Base-by-base conservation (phyloP, 1,284 basidiomycete species). In the Rhodotorula sp. region DNA sequence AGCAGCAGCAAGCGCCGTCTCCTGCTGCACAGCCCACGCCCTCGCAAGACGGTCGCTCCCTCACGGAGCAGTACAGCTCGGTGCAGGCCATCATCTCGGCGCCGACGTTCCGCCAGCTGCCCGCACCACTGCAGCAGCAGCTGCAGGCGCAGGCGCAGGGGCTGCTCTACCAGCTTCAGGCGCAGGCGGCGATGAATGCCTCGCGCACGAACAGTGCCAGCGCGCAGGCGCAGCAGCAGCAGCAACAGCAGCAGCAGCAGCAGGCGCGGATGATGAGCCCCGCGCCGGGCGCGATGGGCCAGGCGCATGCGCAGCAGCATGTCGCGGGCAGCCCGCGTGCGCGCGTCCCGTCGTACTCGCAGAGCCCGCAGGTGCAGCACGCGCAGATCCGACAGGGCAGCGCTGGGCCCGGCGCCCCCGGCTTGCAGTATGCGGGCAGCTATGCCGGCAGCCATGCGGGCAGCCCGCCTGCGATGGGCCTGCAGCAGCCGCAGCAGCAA, bases 11-110 rank as follows among this genome's bases (percentile, higher is more conserved):
- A 4, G 21, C 55, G 41, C 21, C 55, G 19, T 53, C 52, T 12
- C 25, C 52, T n/a, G 50, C n/a, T n/a, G 52, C 52, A 14, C 52
- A 50, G 49, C 21, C n/a, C 52, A 19, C 53, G 27, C 53, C 53
- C 52, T 9, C 53, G 53, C 53, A 27, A 13, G 67, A 66, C 17
- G 44, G 27, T 3, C 60, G 69, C 21, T 27, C 68, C 12, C 14
- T 65, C 4, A 48, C 63, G 17, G 72, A 74, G 34, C 65, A 70
- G 49, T 72, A 68, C 68, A 60, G 61, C 25, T 45, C 49, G 12
- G 53, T 76, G 14, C 74, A 73, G 46, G 49, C 64, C 19, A 66
- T 76, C 61, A 70, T 76, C 52, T 57, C 50, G 19, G 68, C 65
- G 14, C 63, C 74, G 5, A 57, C 67, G 7, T 76, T 71, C 66